phyloP scores from a whole-genome alignment of 2,329 filamentous ascomycete species.

The Clarireedia paspali region DNA sequence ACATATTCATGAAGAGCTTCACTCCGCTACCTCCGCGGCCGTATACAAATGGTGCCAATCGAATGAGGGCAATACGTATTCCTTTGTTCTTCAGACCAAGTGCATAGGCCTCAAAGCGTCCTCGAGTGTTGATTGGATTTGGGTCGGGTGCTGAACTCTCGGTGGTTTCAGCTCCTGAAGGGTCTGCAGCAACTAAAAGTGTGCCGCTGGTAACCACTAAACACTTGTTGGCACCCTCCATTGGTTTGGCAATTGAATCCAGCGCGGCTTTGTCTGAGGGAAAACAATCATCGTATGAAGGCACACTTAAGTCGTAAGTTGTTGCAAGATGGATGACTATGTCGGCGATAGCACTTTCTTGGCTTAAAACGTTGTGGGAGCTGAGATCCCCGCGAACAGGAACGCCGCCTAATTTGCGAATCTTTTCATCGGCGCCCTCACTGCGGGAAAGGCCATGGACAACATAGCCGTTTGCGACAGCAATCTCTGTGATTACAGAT shows the following conservation, averaged over 20 bases:
- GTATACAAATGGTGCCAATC: constrained; percentile 38
- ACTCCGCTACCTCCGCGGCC: constrained; percentile 32
- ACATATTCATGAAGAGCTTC: constrained; percentile 28
- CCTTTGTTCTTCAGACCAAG: constrained; percentile 25
- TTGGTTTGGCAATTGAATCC: constrained; percentile 31
- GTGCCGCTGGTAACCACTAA: constrained; percentile 32
- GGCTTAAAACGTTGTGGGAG: constrained; percentile 32
- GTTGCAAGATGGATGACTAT: constrained; percentile 37
- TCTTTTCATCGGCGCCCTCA: constrained; percentile 30
- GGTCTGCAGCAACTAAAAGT: constrained; percentile 21
- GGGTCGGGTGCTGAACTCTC: constrained; percentile 15
- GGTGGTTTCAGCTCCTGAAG: constrained; percentile 27
- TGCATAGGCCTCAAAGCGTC: constrained; percentile 28
- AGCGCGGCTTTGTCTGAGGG: constrained; percentile 31
- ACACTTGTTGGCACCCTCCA: constrained; percentile 31
- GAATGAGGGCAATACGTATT: constrained; percentile 31
- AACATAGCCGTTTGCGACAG: constrained; percentile 33
- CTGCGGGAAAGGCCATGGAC: constrained; percentile 37
- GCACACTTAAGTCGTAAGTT: constrained; percentile 24
- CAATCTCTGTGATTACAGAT: constrained; percentile 29
- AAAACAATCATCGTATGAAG: constrained; percentile 24
- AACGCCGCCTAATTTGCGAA: constrained; percentile 32
- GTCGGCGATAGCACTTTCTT: constrained; percentile 34
- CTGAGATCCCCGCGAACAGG: constrained; percentile 35
- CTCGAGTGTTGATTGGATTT: constrained; percentile 24